These are phyloP conservation scores for Hyphopichia fennica DNA, from an alignment of 1,139 yeast species.

Conservation along the genomic window DNA sequence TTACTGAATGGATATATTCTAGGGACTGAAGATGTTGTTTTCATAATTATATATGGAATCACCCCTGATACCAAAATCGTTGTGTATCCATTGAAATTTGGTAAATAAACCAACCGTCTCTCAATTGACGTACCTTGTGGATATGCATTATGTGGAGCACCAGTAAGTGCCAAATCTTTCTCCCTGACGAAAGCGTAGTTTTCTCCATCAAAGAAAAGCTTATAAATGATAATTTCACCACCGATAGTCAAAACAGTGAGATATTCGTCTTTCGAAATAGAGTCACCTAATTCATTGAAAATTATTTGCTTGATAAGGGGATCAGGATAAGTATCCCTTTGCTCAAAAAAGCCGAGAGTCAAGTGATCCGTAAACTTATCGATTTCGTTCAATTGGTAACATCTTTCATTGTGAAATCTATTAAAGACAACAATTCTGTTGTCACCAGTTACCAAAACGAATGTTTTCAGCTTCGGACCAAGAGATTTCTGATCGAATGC, in stretches of 20 bases:
- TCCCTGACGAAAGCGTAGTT: conserved; percentile 50
- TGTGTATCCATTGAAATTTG: conserved; percentile 56
- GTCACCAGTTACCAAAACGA: conserved; percentile 74
- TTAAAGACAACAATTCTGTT: conserved; percentile 68
- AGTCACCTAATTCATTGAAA: conserved; percentile 66
- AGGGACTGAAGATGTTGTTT: conserved; percentile 64
- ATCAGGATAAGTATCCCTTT: conserved; percentile 64
- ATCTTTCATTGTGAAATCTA: conserved; percentile 62
- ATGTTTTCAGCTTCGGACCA: conserved; percentile 48
- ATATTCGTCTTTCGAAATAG: conserved; percentile 52
- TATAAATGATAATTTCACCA: conserved; percentile 73
- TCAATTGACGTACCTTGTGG: conserved; percentile 68
- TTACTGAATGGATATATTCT: conserved; percentile 68
- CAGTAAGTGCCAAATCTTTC: conserved; percentile 52
- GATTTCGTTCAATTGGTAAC: conserved; percentile 63
- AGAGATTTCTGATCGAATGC: conserved; percentile 14
- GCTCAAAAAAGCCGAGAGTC: conserved; percentile 56
- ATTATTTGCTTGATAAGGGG: conserved; percentile 74
- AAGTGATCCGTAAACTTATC: conserved; percentile 57
- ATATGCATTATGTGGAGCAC: conserved; percentile 78
- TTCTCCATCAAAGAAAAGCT: conserved; percentile 53
- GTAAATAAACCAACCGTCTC: conserved; percentile 63
- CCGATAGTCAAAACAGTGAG: conserved; percentile 73
- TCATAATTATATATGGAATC: conserved; percentile 67
- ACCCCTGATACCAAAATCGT: conserved; percentile 75